Evolutionary conservation across 441 rosid genomes (phyloP).

Genomic region (Melastoma candidum): DNA sequence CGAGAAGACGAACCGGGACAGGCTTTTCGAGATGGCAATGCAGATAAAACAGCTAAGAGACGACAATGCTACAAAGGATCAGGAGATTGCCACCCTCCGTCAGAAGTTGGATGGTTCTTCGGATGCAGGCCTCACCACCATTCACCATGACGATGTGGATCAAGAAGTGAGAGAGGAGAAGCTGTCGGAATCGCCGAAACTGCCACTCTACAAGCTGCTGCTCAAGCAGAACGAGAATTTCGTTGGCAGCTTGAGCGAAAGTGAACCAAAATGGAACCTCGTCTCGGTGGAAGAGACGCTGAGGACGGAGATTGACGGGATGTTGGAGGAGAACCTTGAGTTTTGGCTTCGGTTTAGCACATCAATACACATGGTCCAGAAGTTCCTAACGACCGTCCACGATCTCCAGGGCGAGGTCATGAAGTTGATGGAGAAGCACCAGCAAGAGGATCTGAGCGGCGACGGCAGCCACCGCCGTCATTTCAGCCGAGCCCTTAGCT

Average conservation of each 20-base stretch:
- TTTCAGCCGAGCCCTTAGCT: conserved; percentile 3
- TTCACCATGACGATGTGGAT: too few relatives aligned
- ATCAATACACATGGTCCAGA: conserved; percentile 60
- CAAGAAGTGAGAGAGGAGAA: too few relatives aligned
- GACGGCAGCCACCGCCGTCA: conserved; percentile 2
- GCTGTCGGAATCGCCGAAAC: conserved; percentile 15
- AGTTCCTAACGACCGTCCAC: conserved; percentile 51
- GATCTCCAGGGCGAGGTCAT: conserved; percentile 54
- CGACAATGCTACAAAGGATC: conserved; percentile 44
- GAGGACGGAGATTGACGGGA: conserved; percentile 51
- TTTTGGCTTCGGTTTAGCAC: conserved; percentile 94
- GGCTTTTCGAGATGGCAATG: conserved; percentile 62
- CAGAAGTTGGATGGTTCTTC: conserved; percentile 14
- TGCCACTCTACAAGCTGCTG: conserved; percentile 20
- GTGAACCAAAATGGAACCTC: too few relatives aligned
- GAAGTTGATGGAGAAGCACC: conserved; percentile 22
- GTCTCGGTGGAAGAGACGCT: conserved; percentile 31
- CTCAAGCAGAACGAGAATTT: conserved; percentile 10
- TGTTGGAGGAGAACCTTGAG: conserved; percentile 83
- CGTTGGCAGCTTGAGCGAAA: too few relatives aligned
- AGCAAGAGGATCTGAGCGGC: conserved; percentile 19
- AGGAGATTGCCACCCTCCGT: conserved; percentile 40
- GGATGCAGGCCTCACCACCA: background rate
- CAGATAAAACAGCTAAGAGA: conserved; percentile 67
- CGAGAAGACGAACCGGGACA: conserved; percentile 73